Evolutionary conservation across 495 filamentous ascomycete genomes (phyloP), one percentile per base, ranked within the genome.

Genomic region (Lepraria neglecta): DNA sequence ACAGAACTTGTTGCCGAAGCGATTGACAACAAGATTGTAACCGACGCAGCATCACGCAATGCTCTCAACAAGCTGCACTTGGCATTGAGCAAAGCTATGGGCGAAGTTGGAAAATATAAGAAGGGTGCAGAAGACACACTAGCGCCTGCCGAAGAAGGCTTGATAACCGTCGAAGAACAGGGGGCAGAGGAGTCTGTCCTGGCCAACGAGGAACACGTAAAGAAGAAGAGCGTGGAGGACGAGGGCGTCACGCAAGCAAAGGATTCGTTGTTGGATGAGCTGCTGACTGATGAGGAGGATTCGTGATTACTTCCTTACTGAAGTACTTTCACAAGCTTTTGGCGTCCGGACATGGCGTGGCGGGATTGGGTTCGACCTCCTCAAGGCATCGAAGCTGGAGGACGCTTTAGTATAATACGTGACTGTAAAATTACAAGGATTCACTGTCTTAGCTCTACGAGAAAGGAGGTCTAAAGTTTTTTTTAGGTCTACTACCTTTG

Each of bases 51-150:
- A 10, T 78, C 85, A 55, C 78, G 86, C 9, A 94, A 92, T 60
- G 83, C 87, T 0, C 75, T 95, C 4, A 87, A 85, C 70, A 95
- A 92, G 72, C 80, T 90, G 54, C 88, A 92, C 66, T 82, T 87
- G 66, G 74, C 74, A 10, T 65, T 80, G 15, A 69, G 75, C 21
- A 82, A 80, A 70, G 74, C 78, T 15, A 59, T 80, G 21, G 76
- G 77, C 15, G 64, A 65, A 33, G 58, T 21, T 31, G 60, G 33
- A 30, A 52, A 19, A 31, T 7, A 27, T 17, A 57, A 42, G n/a
- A 60, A 45, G 28, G 56, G 12, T n/a, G 17, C 47, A 3, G 53
- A 58, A 10, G 63, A 67, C 17, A 56, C 28, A 1, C 44, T 38
- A 11, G 59, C 54, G n/a, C 17, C 59, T 40, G 38, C 17, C n/a